Percentiles rank a stretch among this genome's conserved stretches.
Conservation (phyloP, 1,139 yeast species). For the Magnusiomyces fungicola region DNA sequence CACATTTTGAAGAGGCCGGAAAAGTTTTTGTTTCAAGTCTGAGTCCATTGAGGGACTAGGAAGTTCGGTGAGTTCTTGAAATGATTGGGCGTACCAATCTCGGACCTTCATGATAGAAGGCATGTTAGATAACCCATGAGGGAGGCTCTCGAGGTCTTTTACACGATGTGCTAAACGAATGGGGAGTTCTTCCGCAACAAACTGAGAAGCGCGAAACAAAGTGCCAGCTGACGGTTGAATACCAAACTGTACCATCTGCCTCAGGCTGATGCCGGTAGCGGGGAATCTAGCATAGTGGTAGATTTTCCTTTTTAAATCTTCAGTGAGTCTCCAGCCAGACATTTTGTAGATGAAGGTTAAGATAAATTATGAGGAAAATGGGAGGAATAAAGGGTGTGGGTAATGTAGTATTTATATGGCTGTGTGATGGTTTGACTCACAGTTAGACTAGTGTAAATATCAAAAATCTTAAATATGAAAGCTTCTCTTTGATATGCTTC, state of each 20-base stretch:
- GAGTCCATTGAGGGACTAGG: conserved; percentile 16
- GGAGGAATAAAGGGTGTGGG: neutral
- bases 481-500: no score
- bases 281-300: conserved; percentile 60
- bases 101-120: conserved; percentile 71
- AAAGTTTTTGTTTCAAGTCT: conserved; percentile 13
- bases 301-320: conserved; percentile 32
- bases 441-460: no score
- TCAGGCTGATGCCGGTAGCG: conserved; percentile 75
- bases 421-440: neutral
- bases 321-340: conserved; percentile 14
- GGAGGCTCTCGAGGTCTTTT: conserved; percentile 74
- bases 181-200: conserved; percentile 81
- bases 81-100: conserved; percentile 89
- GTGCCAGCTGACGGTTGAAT: conserved; percentile 71
- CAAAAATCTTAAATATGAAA: no score
- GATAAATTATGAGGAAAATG: neutral
- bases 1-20: conserved; percentile 4
- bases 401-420: no score
- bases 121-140: conserved; percentile 63
- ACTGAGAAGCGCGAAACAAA: conserved; percentile 74
- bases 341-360: conserved; percentile 4
- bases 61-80: conserved; percentile 63
- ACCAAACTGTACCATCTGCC: conserved; percentile 94
- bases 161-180: conserved; percentile 81